phyloP scores from a whole-genome alignment of 108 stramenopile species.

The Craspedostauros australis region DNA sequence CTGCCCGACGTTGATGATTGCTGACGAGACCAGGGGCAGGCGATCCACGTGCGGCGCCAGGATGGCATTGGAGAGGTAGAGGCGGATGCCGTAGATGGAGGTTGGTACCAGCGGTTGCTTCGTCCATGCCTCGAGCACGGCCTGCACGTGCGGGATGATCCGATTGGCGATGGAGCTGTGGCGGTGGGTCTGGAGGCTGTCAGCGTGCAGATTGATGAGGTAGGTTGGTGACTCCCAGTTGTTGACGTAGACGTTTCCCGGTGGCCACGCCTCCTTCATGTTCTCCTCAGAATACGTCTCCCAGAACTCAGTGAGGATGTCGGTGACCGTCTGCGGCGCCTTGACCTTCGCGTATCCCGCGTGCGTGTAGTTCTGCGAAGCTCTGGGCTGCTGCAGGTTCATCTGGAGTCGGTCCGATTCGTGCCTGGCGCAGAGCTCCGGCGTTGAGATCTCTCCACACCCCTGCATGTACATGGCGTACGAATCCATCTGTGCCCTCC shows the following conservation, averaged over 20 bases:
- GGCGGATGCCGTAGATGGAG: constrained; percentile 86
- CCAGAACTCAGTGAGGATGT: constrained; percentile 40
- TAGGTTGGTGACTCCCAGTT: constrained; percentile 67
- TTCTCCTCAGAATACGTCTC: constrained; percentile 15
- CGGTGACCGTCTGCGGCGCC: constrained; percentile 30
- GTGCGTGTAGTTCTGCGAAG: constrained; percentile 60
- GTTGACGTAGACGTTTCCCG: constrained; percentile 73
- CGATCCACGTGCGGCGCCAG: constrained; percentile 92
- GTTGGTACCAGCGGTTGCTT: constrained; percentile 64
- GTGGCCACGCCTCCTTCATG: constrained; percentile 49
- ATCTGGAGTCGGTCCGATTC: constrained; percentile 57
- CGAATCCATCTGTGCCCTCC: too few species aligned
- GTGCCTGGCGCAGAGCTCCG: constrained; percentile 33
- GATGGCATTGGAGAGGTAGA: constrained; percentile 63
- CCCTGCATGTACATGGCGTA: too few species aligned
- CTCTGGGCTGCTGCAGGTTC: constrained; percentile 56
- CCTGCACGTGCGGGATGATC: constrained; percentile 28
- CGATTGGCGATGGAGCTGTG: too few species aligned
- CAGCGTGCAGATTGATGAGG: too few species aligned
- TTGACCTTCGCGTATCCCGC: constrained; percentile 65
- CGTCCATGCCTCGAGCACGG: constrained; percentile 73
- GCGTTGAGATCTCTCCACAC: too few species aligned
- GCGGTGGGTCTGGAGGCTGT: too few species aligned
- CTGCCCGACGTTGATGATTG: constrained; percentile 86
- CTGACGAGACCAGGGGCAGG: constrained; percentile 79